phyloP scores from a whole-genome alignment of 495 filamentous ascomycete genomes.

The Neurospora sp. region DNA sequence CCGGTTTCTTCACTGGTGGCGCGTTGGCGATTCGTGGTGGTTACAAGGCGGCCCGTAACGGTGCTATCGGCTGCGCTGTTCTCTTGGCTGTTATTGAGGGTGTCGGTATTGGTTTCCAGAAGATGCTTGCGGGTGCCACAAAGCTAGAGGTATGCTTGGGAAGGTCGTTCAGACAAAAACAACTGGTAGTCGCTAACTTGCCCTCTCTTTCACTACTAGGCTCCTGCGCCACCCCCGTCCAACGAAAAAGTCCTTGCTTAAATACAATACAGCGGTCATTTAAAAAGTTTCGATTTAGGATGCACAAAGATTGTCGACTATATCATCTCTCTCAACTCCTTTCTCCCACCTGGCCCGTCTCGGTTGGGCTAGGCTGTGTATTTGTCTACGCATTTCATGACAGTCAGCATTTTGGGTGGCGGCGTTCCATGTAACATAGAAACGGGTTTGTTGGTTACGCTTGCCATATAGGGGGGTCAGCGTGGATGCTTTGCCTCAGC shows the following conservation, averaged over 20 bases:
- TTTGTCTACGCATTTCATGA: constrained; percentile 24
- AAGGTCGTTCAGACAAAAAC: background rate
- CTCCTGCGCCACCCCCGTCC: constrained; percentile 27
- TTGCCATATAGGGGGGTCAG: constrained; percentile 6
- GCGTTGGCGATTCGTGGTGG: constrained; percentile 84
- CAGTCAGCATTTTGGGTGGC: constrained; percentile 24
- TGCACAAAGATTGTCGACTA: constrained; percentile 9
- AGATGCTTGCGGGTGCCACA: constrained; percentile 89
- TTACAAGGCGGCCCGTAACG: constrained; percentile 77
- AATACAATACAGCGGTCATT: background rate
- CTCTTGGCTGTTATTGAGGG: constrained; percentile 94
- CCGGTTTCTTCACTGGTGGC: constrained; percentile 95
- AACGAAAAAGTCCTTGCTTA: constrained; percentile 30
- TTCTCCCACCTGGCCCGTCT: constrained; percentile 11
- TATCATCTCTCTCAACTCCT: constrained; percentile 29
- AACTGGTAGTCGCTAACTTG: background rate
- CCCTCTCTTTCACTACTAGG: constrained; percentile 9
- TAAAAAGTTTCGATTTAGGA: background rate
- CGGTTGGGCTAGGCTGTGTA: constrained; percentile 16
- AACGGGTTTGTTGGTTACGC: constrained; percentile 16
- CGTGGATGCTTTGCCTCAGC: constrained; percentile 7
- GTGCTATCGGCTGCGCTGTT: constrained; percentile 89
- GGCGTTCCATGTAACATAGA: constrained; percentile 34
- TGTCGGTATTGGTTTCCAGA: constrained; percentile 92
- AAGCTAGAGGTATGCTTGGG: constrained; percentile 56